A percentile compares a stretch with the other conserved stretches of the same genome.
phyloP scores from a whole-genome alignment of 805 yeast genomes.

The Metschnikowia hibisci region DNA sequence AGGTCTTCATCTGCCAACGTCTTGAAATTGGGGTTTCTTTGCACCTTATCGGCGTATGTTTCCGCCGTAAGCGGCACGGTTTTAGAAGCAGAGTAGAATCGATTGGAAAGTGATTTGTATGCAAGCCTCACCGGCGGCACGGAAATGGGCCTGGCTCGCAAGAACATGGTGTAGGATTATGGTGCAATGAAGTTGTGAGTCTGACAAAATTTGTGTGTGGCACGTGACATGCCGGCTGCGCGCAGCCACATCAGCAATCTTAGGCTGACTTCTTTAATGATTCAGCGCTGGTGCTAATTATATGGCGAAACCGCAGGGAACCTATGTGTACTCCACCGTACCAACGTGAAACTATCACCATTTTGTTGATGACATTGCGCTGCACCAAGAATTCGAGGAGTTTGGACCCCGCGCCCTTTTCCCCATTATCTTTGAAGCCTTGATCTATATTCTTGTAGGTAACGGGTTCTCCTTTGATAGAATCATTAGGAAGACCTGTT shows the following conservation, averaged over 20 bases:
- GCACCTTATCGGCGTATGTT: slow-evolving; percentile 55
- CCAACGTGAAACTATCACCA: slow-evolving; percentile 76
- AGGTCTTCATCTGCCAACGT: slow-evolving; percentile 55
- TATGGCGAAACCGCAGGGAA: slow-evolving; percentile 64
- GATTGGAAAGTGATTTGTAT: neutral
- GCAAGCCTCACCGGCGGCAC: neutral
- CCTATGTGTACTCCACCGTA: slow-evolving; percentile 78
- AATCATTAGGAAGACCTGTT: slow-evolving; percentile 19
- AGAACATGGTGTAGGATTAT: slow-evolving; percentile 1
- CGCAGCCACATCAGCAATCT: slow-evolving; percentile 8
- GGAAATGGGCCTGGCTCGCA: slow-evolving; percentile 2
- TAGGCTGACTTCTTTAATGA: slow-evolving; percentile 28
- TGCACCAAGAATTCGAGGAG: slow-evolving; percentile 50
- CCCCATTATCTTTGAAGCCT: slow-evolving; percentile 70
- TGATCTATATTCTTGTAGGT: slow-evolving; percentile 38
- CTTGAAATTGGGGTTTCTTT: slow-evolving; percentile 50
- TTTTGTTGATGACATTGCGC: slow-evolving; percentile 46
- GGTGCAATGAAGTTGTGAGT: neutral
- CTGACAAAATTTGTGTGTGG: slow-evolving; percentile 3
- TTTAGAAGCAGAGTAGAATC: slow-evolving; percentile 24
- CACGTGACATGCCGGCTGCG: slow-evolving; percentile 3
- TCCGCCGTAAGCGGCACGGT: slow-evolving; percentile 62
- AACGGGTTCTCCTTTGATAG: neutral
- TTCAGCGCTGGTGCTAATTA: slow-evolving; percentile 52
- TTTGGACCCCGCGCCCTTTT: slow-evolving; percentile 66